Percentiles rank a stretch among this genome's conserved stretches.
Conservation (phyloP, 768 basidiomycete genomes). For the Pleurotus pulmonarius region DNA sequence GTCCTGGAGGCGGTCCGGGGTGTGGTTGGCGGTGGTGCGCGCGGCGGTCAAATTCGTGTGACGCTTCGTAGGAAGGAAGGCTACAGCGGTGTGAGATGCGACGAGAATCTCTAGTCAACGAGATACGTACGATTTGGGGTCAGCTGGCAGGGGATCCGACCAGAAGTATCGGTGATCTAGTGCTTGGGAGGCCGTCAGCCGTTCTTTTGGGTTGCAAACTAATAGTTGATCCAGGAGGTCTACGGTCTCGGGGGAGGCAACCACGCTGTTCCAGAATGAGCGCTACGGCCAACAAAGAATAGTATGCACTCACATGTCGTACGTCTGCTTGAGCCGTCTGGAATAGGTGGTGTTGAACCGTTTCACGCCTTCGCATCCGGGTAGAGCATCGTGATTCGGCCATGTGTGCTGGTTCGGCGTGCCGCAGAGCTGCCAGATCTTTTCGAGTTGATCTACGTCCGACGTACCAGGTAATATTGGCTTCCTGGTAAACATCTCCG, state of each 20-base stretch:
- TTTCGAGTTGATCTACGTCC: conserved; percentile 88
- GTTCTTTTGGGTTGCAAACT: conserved; percentile 75
- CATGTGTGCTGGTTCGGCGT: conserved; percentile 79
- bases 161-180: conserved; percentile 95
- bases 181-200: conserved; percentile 82
- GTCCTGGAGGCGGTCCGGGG: not conserved
- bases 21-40: conserved; percentile 46
- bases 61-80: conserved; percentile 74
- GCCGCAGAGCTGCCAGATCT: conserved; percentile 89
- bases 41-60: conserved; percentile 79
- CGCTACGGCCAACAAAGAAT: conserved; percentile 1
- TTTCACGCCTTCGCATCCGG: conserved; percentile 78
- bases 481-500: conserved; percentile 87
- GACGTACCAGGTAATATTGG: conserved; percentile 87
- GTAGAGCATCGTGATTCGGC: conserved; percentile 72
- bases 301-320: conserved; percentile 50
- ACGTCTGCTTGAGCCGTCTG: conserved; percentile 53
- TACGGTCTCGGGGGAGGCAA: conserved; percentile 61
- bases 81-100: conserved; percentile 28
- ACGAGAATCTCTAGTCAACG: not conserved
- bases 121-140: conserved; percentile 67
- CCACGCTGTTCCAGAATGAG: conserved; percentile 15
- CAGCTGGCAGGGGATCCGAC: conserved; percentile 84
- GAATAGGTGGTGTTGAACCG: conserved; percentile 47
- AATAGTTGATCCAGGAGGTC: conserved; percentile 84